A percentile compares a stretch with the other conserved stretches of the same genome.
These are phyloP conservation scores for Alnus rubra DNA, from an alignment of 306 rosid genomes.

Conservation along the genomic window DNA sequence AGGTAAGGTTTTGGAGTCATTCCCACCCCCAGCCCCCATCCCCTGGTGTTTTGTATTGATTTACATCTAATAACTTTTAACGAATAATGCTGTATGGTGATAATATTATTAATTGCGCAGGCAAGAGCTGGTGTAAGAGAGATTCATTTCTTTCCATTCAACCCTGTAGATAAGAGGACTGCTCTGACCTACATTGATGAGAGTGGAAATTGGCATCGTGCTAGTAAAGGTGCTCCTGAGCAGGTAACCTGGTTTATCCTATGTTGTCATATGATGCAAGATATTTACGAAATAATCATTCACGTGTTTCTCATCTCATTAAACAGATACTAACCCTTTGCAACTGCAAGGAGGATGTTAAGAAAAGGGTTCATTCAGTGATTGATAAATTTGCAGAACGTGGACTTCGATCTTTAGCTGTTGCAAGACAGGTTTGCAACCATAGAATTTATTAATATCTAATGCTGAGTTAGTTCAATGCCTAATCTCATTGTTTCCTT, in stretches of 20 bases:
- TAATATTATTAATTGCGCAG: constrained; percentile 45
- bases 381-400: constrained; percentile 98
- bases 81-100: not conserved
- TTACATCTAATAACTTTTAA: constrained; percentile 2
- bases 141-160: constrained; percentile 94
- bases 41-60: not conserved
- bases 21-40: not conserved
- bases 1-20: constrained; percentile 50
- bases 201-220: constrained; percentile 83
- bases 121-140: constrained; percentile 94
- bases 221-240: constrained; percentile 99
- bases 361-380: constrained; percentile 59
- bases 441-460: constrained; percentile 19
- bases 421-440: constrained; percentile 87
- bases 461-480: constrained; percentile 8
- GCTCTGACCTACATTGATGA: constrained; percentile 93
- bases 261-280: constrained; percentile 2
- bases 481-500: constrained; percentile 20
- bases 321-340: constrained; percentile 80
- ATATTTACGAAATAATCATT: constrained; percentile 16
- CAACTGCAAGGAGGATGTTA: constrained; percentile 84
- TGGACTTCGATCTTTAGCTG: constrained; percentile 92
- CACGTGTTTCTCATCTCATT: constrained; percentile 23
- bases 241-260: constrained; percentile 63
- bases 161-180: constrained; percentile 98